Evolutionary conservation across 805 yeast species (phyloP).

Genomic region (Wickerhamomyces bisporus): DNA sequence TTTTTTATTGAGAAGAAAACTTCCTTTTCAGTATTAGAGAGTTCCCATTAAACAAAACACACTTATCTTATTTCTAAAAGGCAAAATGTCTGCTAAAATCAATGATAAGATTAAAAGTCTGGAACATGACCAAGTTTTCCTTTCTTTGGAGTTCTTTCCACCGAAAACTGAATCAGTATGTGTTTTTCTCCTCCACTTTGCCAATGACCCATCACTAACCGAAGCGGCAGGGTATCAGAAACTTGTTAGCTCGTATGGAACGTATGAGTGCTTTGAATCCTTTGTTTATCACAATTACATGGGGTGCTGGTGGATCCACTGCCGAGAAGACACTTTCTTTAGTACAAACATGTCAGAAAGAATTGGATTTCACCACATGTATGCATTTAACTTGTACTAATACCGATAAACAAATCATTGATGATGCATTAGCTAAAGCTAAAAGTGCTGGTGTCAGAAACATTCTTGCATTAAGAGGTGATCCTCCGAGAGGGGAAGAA

Average conservation of each 20-base stretch:
- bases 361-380: conserved; percentile 81
- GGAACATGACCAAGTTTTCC: conserved; percentile 51
- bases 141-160: conserved; percentile 94
- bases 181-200: conserved; percentile 1
- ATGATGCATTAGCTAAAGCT: conserved; percentile 70
- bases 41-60: too few species aligned
- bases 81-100: conserved; percentile 31
- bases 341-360: conserved; percentile 70
- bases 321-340: conserved; percentile 80
- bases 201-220: too few species aligned
- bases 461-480: conserved; percentile 91
- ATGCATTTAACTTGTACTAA: conserved; percentile 96
- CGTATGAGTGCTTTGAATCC: conserved; percentile 90
- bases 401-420: conserved; percentile 71
- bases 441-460: conserved; percentile 76
- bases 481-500: conserved; percentile 79
- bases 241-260: conserved; percentile 77
- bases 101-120: conserved; percentile 47
- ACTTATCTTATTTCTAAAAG: too few species aligned
- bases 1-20: too few species aligned
- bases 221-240: conserved; percentile 77
- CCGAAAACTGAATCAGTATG: conserved; percentile 79
- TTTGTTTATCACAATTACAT: conserved; percentile 84
- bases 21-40: too few species aligned
- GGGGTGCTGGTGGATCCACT: conserved; percentile 99